Evolutionary conservation across 192 early-diverging fungal genomes (phyloP).

Genomic region (Radiomyces spectabilis): DNA sequence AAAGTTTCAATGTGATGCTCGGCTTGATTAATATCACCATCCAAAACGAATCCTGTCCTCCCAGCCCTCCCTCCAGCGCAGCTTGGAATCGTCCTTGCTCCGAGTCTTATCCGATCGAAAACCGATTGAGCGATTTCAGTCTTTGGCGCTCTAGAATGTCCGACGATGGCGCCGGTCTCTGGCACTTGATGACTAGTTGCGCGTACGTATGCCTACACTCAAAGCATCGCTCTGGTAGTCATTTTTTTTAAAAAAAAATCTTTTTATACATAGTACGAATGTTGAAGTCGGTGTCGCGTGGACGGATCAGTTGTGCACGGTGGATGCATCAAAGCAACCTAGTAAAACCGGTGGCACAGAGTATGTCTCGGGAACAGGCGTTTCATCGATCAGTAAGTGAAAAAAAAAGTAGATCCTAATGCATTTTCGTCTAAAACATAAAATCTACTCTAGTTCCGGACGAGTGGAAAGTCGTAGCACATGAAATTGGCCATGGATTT

Average conservation of each 20-base stretch:
- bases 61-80: conserved; percentile 15
- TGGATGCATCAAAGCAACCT: conserved; percentile 32
- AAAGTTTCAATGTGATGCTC: conserved; percentile 76
- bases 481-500: conserved; percentile 86
- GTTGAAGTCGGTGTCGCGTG: conserved; percentile 85
- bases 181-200: conserved; percentile 91
- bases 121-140: conserved; percentile 82
- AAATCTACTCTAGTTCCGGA: conserved; percentile 35
- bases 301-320: conserved; percentile 66
- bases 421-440: background rate
- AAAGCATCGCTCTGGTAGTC: too few species aligned
- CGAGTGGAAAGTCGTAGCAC: conserved; percentile 92
- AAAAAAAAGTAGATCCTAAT: background rate
- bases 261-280: conserved; percentile 41
- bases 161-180: conserved; percentile 75
- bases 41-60: conserved; percentile 51
- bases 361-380: conserved; percentile 73
- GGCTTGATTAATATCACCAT: conserved; percentile 81
- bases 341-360: conserved; percentile 34
- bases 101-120: conserved; percentile 60
- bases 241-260: background rate
- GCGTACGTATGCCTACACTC: conserved; percentile 25
- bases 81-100: conserved; percentile 80
- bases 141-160: conserved; percentile 69
- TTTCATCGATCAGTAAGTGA: conserved; percentile 53